Base-by-base conservation (phyloP, 306 rosid genomes). In the Nissolia schottii region DNA sequence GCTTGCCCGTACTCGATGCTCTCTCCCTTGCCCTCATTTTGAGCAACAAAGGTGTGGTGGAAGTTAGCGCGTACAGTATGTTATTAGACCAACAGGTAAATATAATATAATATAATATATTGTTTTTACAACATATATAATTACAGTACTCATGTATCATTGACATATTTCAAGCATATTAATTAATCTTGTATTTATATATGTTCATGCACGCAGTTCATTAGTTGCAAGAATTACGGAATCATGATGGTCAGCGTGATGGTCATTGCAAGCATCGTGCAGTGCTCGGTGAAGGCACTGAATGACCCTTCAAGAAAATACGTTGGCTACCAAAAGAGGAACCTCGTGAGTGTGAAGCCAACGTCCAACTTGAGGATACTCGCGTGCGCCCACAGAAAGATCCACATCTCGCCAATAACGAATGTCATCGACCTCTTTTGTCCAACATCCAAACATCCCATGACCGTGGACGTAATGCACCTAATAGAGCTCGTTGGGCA, bases 241-340 rank as follows among this genome's bases (percentile, higher is more conserved):
- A 1, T 78, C 14, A 2, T 75, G 29, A 8, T 78, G 43, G 2
- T 82, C 13, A 38, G 73, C 40, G 15, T 85, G n/a, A n/a, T 80
- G 3, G 0, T 82, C 2, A 1, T 45, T 31, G 71, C 87, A 32
- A 67, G 71, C 63, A 12, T 79, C 2, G 85, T 76, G 27, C 86
- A 86, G 5, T 15, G 77, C 13, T 7, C 41, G 0, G 87, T 88
- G 71, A 87, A 77, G 24, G 14, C 4, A 12, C 19, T 87, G 12
- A 84, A 86, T 20, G 87, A 88, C 7, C 87, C 90, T 23, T 22
- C 90, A 37, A 91, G 78, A 61, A 86, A 78, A 79, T 88, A 74
- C 0, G 85, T 76, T 2, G 80, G 79, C 8, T 88, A 85, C 62
- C 81, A 77, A 4, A 81, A 74, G 19, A 79, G 90, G 45, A 78